Evolutionary conservation across 2,329 filamentous ascomycete genomes (phyloP).

Genomic region (Myriangium duriaei): DNA sequence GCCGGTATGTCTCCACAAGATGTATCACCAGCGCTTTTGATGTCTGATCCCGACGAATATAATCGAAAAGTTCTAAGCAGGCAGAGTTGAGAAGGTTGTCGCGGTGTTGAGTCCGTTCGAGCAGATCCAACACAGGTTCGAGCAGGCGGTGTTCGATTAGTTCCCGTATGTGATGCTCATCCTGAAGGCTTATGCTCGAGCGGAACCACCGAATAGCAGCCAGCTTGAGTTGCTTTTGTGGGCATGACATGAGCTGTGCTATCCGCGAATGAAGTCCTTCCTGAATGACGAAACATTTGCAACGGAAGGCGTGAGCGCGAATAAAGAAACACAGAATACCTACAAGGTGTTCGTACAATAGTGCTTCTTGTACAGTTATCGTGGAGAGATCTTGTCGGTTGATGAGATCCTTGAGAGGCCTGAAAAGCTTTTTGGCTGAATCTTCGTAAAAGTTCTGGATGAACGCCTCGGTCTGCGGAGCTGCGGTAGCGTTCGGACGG

Average conservation of each 20-base stretch:
- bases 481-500: constrained; percentile 35
- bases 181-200: constrained; percentile 69
- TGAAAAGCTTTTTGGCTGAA: constrained; percentile 73
- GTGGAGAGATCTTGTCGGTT: constrained; percentile 35
- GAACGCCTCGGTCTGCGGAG: constrained; percentile 71
- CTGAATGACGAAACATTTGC: constrained; percentile 75
- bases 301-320: constrained; percentile 72
- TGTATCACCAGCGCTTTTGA: constrained; percentile 75
- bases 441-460: constrained; percentile 81
- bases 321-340: constrained; percentile 93
- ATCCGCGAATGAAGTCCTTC: constrained; percentile 69
- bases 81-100: constrained; percentile 92
- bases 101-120: constrained; percentile 73
- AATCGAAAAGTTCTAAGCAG: constrained; percentile 87
- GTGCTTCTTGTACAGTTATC: constrained; percentile 71
- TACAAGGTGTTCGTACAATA: constrained; percentile 81
- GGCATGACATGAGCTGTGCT: constrained; percentile 66
- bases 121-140: constrained; percentile 70
- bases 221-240: constrained; percentile 85
- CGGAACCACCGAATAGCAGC: constrained; percentile 91
- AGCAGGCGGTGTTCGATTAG: constrained; percentile 71
- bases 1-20: constrained; percentile 71
- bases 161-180: constrained; percentile 82
- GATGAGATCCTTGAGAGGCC: constrained; percentile 72
- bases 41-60: constrained; percentile 64